Evolutionary conservation across 164 flowering plant genomes (phyloP), one percentile per base, ranked within the genome.

Genomic region (Brasenia schreberi): DNA sequence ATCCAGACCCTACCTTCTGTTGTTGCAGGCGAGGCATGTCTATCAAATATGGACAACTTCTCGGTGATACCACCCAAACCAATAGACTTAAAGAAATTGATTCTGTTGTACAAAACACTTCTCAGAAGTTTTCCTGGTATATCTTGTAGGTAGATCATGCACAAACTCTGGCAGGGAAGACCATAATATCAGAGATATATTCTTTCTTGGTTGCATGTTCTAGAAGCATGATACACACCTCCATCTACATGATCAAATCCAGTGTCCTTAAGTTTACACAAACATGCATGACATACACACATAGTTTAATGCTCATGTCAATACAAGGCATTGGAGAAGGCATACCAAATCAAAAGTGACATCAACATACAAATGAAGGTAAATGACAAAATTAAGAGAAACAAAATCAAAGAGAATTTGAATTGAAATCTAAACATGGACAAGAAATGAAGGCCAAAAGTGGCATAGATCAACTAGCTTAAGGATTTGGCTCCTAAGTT

Each of bases 1-100:
- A 23, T 23, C 27, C 27, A 23, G 27, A 23, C 27, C 2, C 27
- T 23, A 79, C 77, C 63, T 87, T 80, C 56, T 85, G 88, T 68
- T 92, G 96, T 69, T 90, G 92, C 98, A 93, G 85, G 7, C 89
- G 76, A 0, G 96, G 96, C 96, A 93, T 93, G 63, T 89, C 89
- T 77, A 91, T 89, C 68, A 91, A 67, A 70, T 84, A 91, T 75
- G 91, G 97, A 2, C 66, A 94, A 63, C 61, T 82, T 89, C 69
- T 91, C 95, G 4, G 93, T 87, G 63, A 89, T 83, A 44, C 96
- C 95, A 70, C 96, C 93, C 63, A 91, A 90, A 44, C 99, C 97
- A 71, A 91, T 89, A 39, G 99, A 94, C 5, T 96, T 94, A 69
- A 94, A 94, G 68, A 89, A 89, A 72, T 89, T 94, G 61, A 94